These are phyloP conservation scores for Penicillium roqueforti DNA, from an alignment of 495 filamentous ascomycete species.

Conservation along the genomic window DNA sequence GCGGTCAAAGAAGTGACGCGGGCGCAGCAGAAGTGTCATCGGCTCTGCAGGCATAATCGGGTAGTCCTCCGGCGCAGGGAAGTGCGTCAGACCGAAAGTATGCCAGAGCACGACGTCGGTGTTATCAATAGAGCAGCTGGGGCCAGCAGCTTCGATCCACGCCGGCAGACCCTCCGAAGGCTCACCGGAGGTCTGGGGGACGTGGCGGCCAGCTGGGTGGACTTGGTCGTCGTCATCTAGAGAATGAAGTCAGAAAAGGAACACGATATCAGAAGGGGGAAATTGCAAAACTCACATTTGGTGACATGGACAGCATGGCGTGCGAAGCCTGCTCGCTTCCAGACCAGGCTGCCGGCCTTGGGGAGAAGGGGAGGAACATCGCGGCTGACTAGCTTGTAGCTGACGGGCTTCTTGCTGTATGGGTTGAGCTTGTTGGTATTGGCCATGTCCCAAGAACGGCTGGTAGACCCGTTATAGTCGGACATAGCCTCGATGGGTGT, in stretches of 20 bases:
- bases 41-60: constrained; percentile 93
- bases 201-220: constrained; percentile 88
- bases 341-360: constrained; percentile 78
- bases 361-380: constrained; percentile 79
- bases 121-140: constrained; percentile 70
- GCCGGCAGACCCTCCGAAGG: constrained; percentile 72
- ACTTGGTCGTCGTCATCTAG: constrained; percentile 80
- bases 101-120: constrained; percentile 93
- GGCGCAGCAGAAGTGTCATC: constrained; percentile 78
- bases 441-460: constrained; percentile 86
- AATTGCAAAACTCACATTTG: constrained; percentile 59
- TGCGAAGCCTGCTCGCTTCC: constrained; percentile 92
- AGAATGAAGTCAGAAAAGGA: constrained; percentile 5
- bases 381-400: constrained; percentile 87
- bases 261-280: neutral
- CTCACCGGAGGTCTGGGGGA: constrained; percentile 87
- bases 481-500: constrained; percentile 68
- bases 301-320: constrained; percentile 90
- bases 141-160: constrained; percentile 70
- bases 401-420: constrained; percentile 79
- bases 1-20: constrained; percentile 79
- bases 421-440: constrained; percentile 82
- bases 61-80: constrained; percentile 89
- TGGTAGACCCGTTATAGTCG: constrained; percentile 76
- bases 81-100: constrained; percentile 91